phyloP scores from a whole-genome alignment of 2,329 filamentous ascomycete species.

The Xylariales sp. region DNA sequence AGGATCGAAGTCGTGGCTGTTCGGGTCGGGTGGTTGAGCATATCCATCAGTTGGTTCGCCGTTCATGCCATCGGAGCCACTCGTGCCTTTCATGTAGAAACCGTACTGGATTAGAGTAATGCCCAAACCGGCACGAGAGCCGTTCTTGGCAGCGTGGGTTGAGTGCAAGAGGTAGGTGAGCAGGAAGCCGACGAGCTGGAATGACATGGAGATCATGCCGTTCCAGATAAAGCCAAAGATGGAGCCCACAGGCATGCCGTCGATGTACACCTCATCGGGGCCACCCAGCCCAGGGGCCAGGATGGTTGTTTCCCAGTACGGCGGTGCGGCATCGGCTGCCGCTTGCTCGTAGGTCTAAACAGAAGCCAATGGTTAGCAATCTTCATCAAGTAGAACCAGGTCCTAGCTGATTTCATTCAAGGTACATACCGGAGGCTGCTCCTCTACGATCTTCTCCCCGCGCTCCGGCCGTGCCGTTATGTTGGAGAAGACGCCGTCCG shows the following conservation, averaged over 20 bases:
- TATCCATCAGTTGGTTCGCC: constrained; percentile 50
- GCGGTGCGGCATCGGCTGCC: constrained; percentile 89
- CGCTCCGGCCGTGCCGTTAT: constrained; percentile 84
- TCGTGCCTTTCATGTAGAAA: constrained; percentile 80
- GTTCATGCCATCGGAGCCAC: constrained; percentile 38
- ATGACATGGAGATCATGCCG: constrained; percentile 94
- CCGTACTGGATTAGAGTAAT: constrained; percentile 96
- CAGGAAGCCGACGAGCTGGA: constrained; percentile 94
- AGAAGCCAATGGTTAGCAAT: too few relatives aligned
- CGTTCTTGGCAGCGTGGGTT: constrained; percentile 96
- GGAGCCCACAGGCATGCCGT: constrained; percentile 88
- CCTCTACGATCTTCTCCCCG: constrained; percentile 72
- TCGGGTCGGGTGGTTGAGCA: constrained; percentile 76
- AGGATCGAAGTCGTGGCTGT: constrained; percentile 83
- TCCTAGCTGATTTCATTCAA: too few relatives aligned
- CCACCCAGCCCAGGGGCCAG: constrained; percentile 85
- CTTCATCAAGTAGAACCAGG: too few relatives aligned
- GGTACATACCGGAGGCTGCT: constrained; percentile 80
- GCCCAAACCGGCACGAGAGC: constrained; percentile 87
- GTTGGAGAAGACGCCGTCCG: constrained; percentile 96
- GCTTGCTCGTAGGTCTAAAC: constrained; percentile 99
- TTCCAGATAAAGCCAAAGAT: constrained; percentile 89
- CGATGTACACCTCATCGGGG: constrained; percentile 94
- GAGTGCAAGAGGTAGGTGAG: constrained; percentile 97
- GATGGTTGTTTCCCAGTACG: constrained; percentile 99